Evolutionary conservation across 176 grass and related monocot genomes (phyloP).

Genomic region (Ananas comosus): DNA sequence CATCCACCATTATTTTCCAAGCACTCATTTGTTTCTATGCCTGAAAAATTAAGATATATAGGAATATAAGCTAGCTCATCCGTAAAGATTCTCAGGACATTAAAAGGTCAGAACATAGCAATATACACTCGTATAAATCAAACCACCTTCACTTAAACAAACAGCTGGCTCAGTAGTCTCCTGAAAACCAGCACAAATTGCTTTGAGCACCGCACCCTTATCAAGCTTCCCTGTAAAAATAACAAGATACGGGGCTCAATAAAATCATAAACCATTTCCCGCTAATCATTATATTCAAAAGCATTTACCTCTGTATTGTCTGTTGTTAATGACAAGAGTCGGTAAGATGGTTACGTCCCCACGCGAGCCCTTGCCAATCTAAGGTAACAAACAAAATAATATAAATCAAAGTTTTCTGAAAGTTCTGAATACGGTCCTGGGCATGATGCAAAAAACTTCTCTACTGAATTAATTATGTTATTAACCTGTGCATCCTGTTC

Average conservation of each 20-base stretch:
- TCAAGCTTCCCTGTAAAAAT: constrained; percentile 66
- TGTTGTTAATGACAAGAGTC: constrained; percentile 91
- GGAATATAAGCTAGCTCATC: background rate
- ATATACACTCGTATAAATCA: background rate
- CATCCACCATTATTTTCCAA: constrained; percentile 93
- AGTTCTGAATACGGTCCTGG: background rate
- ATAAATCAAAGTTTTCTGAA: background rate
- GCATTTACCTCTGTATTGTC: constrained; percentile 77
- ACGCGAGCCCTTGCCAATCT: constrained; percentile 85
- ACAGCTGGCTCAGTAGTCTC: constrained; percentile 80
- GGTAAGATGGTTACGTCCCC: constrained; percentile 93
- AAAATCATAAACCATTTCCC: background rate
- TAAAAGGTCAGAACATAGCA: background rate
- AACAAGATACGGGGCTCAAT: background rate
- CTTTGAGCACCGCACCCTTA: constrained; percentile 82
- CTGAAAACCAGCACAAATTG: constrained; percentile 74
- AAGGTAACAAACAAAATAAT: constrained; percentile 9
- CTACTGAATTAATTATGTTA: background rate
- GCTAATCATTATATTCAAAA: background rate
- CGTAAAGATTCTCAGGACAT: background rate
- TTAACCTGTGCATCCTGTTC: constrained; percentile 87
- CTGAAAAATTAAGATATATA: constrained; percentile 24
- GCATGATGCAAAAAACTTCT: background rate
- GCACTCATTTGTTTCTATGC: constrained; percentile 96
- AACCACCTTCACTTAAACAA: constrained; percentile 75